Evolutionary conservation across 208 protist species (phyloP).

Genomic region (Wallacemonas rigidus): DNA sequence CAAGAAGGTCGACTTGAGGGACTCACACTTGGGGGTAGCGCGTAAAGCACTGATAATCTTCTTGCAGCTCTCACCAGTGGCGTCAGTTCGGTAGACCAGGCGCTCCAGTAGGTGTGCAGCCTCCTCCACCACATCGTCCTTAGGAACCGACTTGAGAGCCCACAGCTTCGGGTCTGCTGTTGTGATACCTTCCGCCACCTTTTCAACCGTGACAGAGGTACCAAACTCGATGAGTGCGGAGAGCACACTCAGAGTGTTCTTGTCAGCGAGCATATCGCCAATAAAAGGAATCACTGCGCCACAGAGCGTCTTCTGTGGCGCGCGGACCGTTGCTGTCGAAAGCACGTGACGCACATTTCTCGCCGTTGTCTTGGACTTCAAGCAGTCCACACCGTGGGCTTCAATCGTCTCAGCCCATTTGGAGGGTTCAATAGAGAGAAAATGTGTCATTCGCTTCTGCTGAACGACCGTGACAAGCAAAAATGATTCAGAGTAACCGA

Average conservation of each 20-base stretch:
- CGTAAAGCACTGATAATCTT: slow-evolving; percentile 47
- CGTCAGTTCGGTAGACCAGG: slow-evolving; percentile 79
- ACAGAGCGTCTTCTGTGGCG: slow-evolving; percentile 72
- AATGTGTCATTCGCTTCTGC: slow-evolving; percentile 5
- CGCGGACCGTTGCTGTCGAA: slow-evolving; percentile 58
- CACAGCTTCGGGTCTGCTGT: slow-evolving; percentile 34
- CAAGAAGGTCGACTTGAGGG: slow-evolving; percentile 46
- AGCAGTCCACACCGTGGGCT: slow-evolving; percentile 40
- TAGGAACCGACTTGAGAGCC: slow-evolving; percentile 31
- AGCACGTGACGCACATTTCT: slow-evolving; percentile 79
- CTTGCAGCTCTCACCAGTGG: slow-evolving; percentile 35
- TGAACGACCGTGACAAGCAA: not conserved
- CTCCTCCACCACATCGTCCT: slow-evolving; percentile 30
- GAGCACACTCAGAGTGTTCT: slow-evolving; percentile 59
- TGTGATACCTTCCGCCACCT: slow-evolving; percentile 34
- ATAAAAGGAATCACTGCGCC: slow-evolving; percentile 51
- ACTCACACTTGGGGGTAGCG: slow-evolving; percentile 20
- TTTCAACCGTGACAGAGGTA: slow-evolving; percentile 63
- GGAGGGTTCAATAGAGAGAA: slow-evolving; percentile 54
- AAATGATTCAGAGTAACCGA: not conserved
- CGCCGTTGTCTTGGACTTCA: slow-evolving; percentile 51
- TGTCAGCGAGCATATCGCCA: slow-evolving; percentile 44
- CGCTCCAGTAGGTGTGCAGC: slow-evolving; percentile 65
- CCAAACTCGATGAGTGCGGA: slow-evolving; percentile 76
- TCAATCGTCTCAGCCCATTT: slow-evolving; percentile 75